Conservation (phyloP, 192 early-diverging fungal species). For the Coemansia sp. region DNA sequence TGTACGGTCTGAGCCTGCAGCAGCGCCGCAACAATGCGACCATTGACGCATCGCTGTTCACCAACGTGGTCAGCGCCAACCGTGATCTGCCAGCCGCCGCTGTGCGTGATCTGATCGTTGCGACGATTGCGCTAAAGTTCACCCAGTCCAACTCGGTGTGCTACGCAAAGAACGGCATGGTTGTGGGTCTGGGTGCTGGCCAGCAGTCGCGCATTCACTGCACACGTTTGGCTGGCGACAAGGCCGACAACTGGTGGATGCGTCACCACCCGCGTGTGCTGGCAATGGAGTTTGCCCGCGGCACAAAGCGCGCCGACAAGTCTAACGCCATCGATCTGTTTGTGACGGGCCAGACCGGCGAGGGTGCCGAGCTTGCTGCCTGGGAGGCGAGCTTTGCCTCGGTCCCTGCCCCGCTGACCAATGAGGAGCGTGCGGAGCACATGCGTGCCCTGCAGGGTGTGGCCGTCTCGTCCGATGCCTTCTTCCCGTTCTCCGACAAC, state of each 20-base stretch:
- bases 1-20: conserved; percentile 88
- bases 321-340: conserved; percentile 97
- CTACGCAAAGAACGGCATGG: conserved; percentile 97
- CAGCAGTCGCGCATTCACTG: conserved; percentile 99
- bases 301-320: conserved; percentile 90
- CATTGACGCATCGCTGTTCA: conserved; percentile 77
- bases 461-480: conserved; percentile 92
- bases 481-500: conserved; percentile 99
- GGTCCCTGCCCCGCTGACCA: conserved; percentile 78
- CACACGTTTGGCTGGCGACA: conserved; percentile 97
- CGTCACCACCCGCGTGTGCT: conserved; percentile 96
- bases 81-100: conserved; percentile 67
- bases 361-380: conserved; percentile 61
- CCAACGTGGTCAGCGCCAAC: conserved; percentile 84
- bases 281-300: conserved; percentile 81
- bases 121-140: conserved; percentile 98
- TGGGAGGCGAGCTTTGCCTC: conserved; percentile 82
- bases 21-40: conserved; percentile 88
- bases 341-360: conserved; percentile 85
- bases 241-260: conserved; percentile 99
- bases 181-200: conserved; percentile 95
- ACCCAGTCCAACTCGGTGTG: conserved; percentile 99
- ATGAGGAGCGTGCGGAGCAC: conserved; percentile 75
- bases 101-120: conserved; percentile 87
- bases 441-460: conserved; percentile 70